phyloP scores from a whole-genome alignment of 2,329 filamentous ascomycete species.

The Pseudogymnoascus sp. region DNA sequence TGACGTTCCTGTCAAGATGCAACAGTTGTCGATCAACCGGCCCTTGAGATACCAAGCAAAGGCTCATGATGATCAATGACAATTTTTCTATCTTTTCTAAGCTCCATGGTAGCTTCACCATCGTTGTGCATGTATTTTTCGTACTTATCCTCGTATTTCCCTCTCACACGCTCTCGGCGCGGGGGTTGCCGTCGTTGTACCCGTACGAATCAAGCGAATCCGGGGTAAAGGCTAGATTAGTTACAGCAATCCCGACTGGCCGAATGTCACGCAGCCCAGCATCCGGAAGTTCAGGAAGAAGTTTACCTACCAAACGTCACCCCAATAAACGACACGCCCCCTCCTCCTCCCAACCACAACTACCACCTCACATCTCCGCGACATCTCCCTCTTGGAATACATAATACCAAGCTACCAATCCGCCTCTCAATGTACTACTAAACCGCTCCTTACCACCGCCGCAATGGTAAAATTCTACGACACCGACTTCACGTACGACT shows the following conservation, averaged over 20 bases:
- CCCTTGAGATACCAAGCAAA: neutral
- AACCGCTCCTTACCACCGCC: conserved; percentile 10
- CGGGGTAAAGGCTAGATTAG: conserved; percentile 5
- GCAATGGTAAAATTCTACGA: conserved; percentile 32
- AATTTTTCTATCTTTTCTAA: neutral
- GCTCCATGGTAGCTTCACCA: too few species aligned
- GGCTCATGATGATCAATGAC: neutral
- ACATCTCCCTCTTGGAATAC: neutral
- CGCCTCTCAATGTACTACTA: conserved; percentile 9
- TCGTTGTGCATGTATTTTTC: neutral
- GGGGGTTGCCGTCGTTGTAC: neutral
- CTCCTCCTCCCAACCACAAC: conserved; percentile 11
- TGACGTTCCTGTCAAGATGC: neutral
- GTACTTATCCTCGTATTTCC: neutral
- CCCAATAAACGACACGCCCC: neutral
- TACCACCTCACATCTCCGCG: conserved; percentile 15
- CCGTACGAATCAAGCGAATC: conserved; percentile 3
- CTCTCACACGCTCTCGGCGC: neutral
- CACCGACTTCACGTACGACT: conserved; percentile 64
- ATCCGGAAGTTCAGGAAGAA: conserved; percentile 9
- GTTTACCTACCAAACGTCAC: conserved; percentile 7
- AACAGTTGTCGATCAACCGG: neutral
- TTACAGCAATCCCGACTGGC: neutral
- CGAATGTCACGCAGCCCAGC: conserved; percentile 4
- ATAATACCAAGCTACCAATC: neutral